Percentiles rank a stretch among this genome's conserved stretches.
Conservation (phyloP, 2,329 filamentous ascomycete genomes). For the Colletotrichum theobromicola region DNA sequence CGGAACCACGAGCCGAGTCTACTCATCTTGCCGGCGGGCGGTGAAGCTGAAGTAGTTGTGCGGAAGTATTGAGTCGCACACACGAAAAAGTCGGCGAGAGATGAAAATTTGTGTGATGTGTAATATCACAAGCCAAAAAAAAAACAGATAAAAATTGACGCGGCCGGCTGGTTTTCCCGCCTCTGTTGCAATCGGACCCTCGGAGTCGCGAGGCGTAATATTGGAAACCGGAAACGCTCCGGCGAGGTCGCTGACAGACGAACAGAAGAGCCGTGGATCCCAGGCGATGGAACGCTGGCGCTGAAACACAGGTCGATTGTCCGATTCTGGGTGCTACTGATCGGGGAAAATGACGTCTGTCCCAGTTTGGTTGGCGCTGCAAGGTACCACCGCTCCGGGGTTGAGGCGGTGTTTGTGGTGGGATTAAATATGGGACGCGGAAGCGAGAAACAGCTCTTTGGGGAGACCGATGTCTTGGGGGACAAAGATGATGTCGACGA, state of each 20-base stretch:
- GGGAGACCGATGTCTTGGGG: neutral
- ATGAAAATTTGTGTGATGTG: neutral
- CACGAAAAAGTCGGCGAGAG: neutral
- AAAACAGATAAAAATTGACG: neutral
- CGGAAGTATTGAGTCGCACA: neutral
- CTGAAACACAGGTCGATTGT: conserved; percentile 15
- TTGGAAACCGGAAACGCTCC: conserved; percentile 15
- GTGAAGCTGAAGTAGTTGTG: neutral
- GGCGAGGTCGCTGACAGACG: conserved; percentile 10
- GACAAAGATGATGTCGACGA: neutral
- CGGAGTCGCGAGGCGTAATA: neutral
- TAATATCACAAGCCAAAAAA: neutral
- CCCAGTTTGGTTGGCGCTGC: neutral
- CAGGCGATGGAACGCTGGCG: neutral
- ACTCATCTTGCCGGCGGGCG: conserved; percentile 41
- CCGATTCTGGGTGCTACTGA: conserved; percentile 1
- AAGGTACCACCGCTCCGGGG: neutral
- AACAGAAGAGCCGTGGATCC: conserved; percentile 6
- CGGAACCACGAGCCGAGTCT: conserved; percentile 58
- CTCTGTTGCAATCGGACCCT: neutral
- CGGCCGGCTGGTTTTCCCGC: neutral
- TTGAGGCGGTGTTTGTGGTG: neutral
- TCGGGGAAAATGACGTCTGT: conserved; percentile 13
- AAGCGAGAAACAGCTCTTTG: conserved; percentile 1
- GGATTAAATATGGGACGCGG: conserved; percentile 14